These are phyloP conservation scores for Chaetomium sp. DNA, from an alignment of 2,329 filamentous ascomycete genomes.

Conservation along the genomic window DNA sequence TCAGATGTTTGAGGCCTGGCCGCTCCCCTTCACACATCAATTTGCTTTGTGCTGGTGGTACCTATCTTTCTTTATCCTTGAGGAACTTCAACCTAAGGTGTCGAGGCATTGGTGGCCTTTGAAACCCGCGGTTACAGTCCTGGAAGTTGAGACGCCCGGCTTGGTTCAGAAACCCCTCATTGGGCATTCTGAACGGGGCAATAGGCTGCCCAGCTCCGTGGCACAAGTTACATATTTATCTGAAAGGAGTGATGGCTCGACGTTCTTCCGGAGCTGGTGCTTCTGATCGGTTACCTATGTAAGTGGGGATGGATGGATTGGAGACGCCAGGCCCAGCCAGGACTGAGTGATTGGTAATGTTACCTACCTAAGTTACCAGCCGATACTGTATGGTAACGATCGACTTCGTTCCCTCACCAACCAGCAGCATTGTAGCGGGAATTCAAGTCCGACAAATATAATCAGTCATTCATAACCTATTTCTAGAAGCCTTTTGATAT, in stretches of 20 bases:
- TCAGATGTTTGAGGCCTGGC: not conserved
- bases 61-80: not conserved
- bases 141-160: not conserved
- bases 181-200: not conserved
- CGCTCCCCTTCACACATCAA: not conserved
- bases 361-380: not conserved
- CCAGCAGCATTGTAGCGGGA: not conserved
- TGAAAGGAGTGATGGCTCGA: not conserved
- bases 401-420: not conserved
- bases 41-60: not conserved
- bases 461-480: not conserved
- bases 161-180: not conserved
- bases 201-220: not conserved
- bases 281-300: slow-evolving; percentile 7
- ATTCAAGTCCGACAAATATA: not conserved
- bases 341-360: not conserved
- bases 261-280: not conserved
- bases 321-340: not conserved
- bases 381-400: not conserved
- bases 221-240: not conserved
- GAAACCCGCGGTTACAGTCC: not conserved
- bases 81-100: not conserved
- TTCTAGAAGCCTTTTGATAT: not conserved
- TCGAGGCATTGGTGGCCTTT: not conserved
- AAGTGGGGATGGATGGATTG: slow-evolving; percentile 1